Base-by-base conservation (phyloP, 352 stramenopile species). In the Thraustochytrium sp. region DNA sequence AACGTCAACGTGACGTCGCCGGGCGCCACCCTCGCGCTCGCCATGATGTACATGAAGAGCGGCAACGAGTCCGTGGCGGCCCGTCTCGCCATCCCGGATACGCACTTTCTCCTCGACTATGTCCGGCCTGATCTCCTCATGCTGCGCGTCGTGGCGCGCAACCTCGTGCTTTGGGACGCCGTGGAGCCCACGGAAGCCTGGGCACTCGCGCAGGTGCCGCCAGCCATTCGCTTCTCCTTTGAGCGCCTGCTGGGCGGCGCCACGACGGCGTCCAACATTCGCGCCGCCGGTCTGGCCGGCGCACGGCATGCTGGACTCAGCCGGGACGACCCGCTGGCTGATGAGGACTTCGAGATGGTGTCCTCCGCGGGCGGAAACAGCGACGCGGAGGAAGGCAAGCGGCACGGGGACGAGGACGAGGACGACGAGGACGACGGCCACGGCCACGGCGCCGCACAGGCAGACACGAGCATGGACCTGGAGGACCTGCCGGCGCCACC, bases 21-120 rank as follows among this genome's bases (percentile, higher is more conserved):
- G 31, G 95, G 92, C 61, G 90, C 92, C 37, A 96, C 93, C 4
- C 82, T 99, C 61, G 96, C 96, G 9, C 88, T 99, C 29, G 95
- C 92, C 18, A 92, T 99, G 49, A 98, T 99, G 89, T 98, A 98
- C 86, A 92, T 98, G 78, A 92, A 96, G 84, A 98, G 90, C 40
- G 90, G 92, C 77, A 97, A 96, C 87, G 90, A 90, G 42, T 89
- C 88, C 2, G 90, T 96, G 62, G 90, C 91, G 16, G 90, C 90
- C 26, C 91, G 93, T 36, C 86, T 99, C 37, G 85, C 87, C 2
- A 89, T 98, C 62, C 96, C 96, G 5, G 89, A 98, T 51, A 98
- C 96, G 11, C 89, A 98, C 48, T 97, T 97, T 68, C 87, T 97
- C 51, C 88, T 99, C 16, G 95, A 99, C 74, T 96, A 96, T 55